phyloP scores from a whole-genome alignment of 2,329 filamentous ascomycete genomes.

The Trichoderma oligosporum region DNA sequence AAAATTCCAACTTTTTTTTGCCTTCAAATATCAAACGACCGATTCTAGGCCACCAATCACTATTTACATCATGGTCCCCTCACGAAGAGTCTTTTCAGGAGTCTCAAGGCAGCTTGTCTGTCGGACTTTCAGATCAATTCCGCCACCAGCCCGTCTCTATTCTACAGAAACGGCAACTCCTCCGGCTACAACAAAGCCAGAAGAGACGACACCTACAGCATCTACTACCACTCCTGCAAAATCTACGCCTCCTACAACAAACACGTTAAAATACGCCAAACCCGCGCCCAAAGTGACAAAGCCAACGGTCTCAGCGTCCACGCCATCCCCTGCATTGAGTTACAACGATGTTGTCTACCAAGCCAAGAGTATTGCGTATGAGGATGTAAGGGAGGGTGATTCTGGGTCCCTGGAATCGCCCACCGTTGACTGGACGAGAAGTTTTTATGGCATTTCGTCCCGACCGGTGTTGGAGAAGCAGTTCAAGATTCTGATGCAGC shows the following conservation, averaged over 20 bases:
- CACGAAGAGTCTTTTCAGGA: slow-evolving; percentile 25
- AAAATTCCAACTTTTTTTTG: neutral
- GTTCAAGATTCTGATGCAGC: slow-evolving; percentile 62
- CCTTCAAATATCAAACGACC: neutral
- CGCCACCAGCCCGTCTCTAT: slow-evolving; percentile 24
- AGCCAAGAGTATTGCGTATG: slow-evolving; percentile 22
- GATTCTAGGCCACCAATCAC: neutral
- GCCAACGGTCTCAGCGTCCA: neutral
- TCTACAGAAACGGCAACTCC: slow-evolving; percentile 24
- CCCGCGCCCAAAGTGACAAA: neutral
- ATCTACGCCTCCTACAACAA: neutral
- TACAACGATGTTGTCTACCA: slow-evolving; percentile 19
- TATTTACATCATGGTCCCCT: slow-evolving; percentile 28
- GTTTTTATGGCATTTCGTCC: slow-evolving; percentile 73
- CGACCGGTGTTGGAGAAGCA: slow-evolving; percentile 68
- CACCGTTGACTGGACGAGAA: slow-evolving; percentile 72
- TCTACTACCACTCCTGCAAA: slow-evolving; percentile 10
- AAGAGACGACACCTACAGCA: neutral
- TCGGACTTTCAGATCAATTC: slow-evolving; percentile 23
- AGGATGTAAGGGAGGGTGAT: slow-evolving; percentile 12
- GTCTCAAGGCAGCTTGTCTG: slow-evolving; percentile 22
- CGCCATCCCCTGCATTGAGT: neutral
- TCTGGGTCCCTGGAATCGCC: slow-evolving; percentile 16
- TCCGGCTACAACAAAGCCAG: neutral
- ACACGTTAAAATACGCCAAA: slow-evolving; percentile 4